Conservation (phyloP, 371 early-diverging fungal species). For the Batkoa obscura region DNA sequence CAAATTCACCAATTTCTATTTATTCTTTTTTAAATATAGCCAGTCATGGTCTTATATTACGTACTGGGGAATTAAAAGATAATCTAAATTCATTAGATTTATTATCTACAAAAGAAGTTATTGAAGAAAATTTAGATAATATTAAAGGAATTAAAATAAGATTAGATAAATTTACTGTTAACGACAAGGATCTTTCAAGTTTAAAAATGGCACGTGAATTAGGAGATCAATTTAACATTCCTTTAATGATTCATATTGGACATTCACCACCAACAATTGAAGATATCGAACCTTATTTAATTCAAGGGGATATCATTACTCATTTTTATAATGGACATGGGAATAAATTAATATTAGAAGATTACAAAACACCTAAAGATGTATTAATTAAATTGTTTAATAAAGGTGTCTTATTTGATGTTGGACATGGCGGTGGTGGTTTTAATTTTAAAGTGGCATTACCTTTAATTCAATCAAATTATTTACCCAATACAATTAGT, state of each 20-base stretch:
- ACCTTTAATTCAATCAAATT: conserved; percentile 1
- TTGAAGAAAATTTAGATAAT: conserved; percentile 7
- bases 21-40: conserved; percentile 10
- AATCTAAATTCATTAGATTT: conserved; percentile 9
- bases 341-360: conserved; percentile 4
- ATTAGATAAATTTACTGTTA: conserved; percentile 10
- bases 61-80: conserved; percentile 9
- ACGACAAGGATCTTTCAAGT: conserved; percentile 8
- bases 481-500: conserved; percentile 10
- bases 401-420: conserved; percentile 11
- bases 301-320: conserved; percentile 11
- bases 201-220: conserved; percentile 10
- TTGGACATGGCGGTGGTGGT: conserved; percentile 13
- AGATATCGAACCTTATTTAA: conserved; percentile 10
- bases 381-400: conserved; percentile 5
- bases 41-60: conserved; percentile 8
- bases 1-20: conserved; percentile 6
- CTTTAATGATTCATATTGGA: conserved; percentile 13
- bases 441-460: conserved; percentile 10
- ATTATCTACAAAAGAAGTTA: conserved; percentile 7
- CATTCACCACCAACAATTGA: conserved; percentile 8
- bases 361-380: conserved; percentile 5
- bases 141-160: conserved; percentile 13
- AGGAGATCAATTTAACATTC: conserved; percentile 9
- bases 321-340: conserved; percentile 10